Conservation (phyloP, 345 rosid species). For the Hibiscus tridactylites region DNA sequence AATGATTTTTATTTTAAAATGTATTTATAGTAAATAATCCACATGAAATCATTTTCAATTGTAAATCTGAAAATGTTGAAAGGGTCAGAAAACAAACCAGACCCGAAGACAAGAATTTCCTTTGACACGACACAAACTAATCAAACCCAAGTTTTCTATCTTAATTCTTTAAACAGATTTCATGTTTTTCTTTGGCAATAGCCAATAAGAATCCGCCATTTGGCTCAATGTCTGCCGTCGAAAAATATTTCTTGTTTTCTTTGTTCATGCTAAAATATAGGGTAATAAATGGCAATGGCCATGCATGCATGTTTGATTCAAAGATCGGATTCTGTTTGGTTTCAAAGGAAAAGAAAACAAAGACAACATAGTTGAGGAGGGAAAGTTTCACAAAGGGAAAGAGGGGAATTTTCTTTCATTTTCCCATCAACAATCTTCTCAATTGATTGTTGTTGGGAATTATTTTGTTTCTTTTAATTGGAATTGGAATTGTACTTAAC, state of each 20-base stretch:
- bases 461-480: background rate
- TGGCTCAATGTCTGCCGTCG: background rate
- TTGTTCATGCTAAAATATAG: background rate
- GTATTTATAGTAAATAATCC: too few species aligned
- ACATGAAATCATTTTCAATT: too few species aligned
- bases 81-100: too few species aligned
- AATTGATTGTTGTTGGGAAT: background rate
- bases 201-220: background rate
- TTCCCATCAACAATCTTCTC: background rate
- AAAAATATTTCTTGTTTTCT: too few species aligned
- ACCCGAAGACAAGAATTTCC: too few species aligned
- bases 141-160: background rate
- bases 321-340: background rate
- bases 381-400: background rate
- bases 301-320: background rate
- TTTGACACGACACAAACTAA: background rate
- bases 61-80: too few species aligned
- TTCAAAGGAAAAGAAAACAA: background rate
- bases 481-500: background rate
- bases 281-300: background rate
- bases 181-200: background rate
- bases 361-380: background rate
- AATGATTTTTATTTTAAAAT: too few species aligned
- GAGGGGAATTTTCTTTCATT: background rate
- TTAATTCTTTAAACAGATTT: too few species aligned